Base-by-base conservation (phyloP, 1,139 yeast genomes). In the Blastobotrys serpentis region DNA sequence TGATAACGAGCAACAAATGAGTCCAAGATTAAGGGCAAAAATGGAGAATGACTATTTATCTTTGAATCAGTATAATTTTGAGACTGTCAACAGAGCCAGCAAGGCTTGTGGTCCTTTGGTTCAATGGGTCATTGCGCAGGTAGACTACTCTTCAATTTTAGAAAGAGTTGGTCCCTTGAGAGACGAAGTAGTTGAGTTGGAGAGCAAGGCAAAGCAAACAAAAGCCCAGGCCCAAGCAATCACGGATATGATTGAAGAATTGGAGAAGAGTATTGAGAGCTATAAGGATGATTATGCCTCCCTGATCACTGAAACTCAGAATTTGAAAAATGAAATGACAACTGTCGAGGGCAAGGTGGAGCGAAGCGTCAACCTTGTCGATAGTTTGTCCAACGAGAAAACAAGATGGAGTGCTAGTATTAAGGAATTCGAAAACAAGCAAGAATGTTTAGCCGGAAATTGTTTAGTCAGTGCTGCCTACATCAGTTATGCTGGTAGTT, bases 51-150 rank as follows among this genome's bases (percentile, higher is more conserved):
- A 71, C 0, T 92, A 86, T 58, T 68, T 90, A 21, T 69, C 83
- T 0, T 69, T 82, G 48, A 77, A 82, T 0, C 85, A 79, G 47
- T 90, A 77, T 61, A 87, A 78, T 42, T 85, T 71, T 59, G 92
- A 84, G 47, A 69, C 84, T 0, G 96, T 87, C 0, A 81, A 86
- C 60, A 73, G 97, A 45, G 98, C 98, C 2, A 85, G 95, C 67
- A 88, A 86, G 61, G 97, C 98, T 0, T 89, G 97, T 71, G 98
- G 97, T 0, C 98, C 98, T 0, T 70, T 92, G 43, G 65, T 86
- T 23, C 84, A 82, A 54, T 92, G 98, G 98, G 94, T 89, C 0
- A 75, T 76, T 51, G 98, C 98, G 0, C 98, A 92, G 56, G 73
- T 89, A 19, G 71, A 75, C 4, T 90, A 84, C 60, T 78, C 94